These are phyloP conservation scores for Eremochloa ophiuroides DNA, from an alignment of 176 grass and related monocot species.

Conservation along the genomic window DNA sequence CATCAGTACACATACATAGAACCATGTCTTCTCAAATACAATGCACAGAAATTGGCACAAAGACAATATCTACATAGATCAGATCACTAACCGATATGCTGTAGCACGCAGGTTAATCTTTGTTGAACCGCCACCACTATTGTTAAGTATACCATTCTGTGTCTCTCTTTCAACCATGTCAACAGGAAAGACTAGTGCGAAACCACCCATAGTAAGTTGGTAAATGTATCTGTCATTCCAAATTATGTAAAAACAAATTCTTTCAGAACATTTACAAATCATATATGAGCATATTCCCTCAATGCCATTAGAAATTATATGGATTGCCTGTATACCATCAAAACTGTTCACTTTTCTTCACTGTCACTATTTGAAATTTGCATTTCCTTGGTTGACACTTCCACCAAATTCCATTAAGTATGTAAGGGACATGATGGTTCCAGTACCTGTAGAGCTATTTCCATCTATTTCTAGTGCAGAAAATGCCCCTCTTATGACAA, in stretches of 20 bases:
- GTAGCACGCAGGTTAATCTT: conserved; percentile 90
- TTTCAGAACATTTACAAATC: background rate
- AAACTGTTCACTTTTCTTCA: background rate
- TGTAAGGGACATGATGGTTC: background rate
- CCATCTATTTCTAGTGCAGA: background rate
- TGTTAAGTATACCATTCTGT: conserved; percentile 22
- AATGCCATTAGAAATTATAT: background rate
- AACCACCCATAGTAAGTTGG: conserved; percentile 91
- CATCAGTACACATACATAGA: background rate
- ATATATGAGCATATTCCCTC: background rate
- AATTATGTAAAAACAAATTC: conserved; percentile 1
- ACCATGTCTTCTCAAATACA: conserved; percentile 1
- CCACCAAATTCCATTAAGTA: background rate
- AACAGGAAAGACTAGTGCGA: conserved; percentile 78
- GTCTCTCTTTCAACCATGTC: conserved; percentile 50
- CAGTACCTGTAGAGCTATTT: background rate
- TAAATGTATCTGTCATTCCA: conserved; percentile 66
- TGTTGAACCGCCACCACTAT: conserved; percentile 45
- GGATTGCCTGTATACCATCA: background rate
- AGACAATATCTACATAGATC: background rate
- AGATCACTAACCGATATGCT: conserved; percentile 50
- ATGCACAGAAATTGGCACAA: background rate
- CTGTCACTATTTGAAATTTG: background rate
- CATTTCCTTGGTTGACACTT: background rate
- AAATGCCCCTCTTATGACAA: background rate